Percentiles rank a stretch among this genome's conserved stretches.
phyloP scores from a whole-genome alignment of 164 flowering plant species.

The Sextonia rubra region DNA sequence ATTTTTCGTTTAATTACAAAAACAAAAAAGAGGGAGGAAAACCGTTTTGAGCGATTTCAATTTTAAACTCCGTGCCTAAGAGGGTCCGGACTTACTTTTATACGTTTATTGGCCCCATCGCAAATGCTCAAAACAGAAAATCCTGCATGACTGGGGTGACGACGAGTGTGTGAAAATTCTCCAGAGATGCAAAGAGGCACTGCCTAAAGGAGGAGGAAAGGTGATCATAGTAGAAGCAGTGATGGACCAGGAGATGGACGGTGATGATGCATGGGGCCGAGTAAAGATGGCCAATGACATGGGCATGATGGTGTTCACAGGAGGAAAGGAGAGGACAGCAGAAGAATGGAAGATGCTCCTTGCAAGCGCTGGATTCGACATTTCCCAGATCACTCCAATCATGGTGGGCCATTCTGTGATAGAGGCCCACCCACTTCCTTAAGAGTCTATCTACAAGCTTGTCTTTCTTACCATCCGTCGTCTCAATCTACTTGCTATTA shows the following conservation, averaged over 20 bases:
- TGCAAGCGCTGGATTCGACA: neutral
- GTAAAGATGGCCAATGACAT: conserved; percentile 7
- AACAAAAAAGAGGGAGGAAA: too few relatives aligned
- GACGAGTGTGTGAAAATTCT: conserved; percentile 3
- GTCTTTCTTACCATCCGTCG: too few relatives aligned
- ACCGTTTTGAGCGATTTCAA: too few relatives aligned
- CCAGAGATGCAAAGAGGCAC: conserved; percentile 6
- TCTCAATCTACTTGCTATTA: too few relatives aligned
- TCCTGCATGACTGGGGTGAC: neutral
- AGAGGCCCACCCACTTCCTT: neutral
- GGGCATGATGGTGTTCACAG: conserved; percentile 12
- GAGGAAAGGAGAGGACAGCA: conserved; percentile 11
- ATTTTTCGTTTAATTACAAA: too few relatives aligned
- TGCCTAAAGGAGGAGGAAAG: conserved; percentile 2
- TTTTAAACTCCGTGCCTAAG: too few relatives aligned
- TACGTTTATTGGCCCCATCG: too few relatives aligned
- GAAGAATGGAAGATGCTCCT: conserved; percentile 9
- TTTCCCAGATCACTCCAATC: neutral
- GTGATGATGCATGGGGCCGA: neutral
- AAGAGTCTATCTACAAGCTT: too few relatives aligned
- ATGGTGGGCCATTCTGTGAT: conserved; percentile 1
- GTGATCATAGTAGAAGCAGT: conserved; percentile 10
- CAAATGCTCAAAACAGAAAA: neutral
- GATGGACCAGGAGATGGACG: neutral
- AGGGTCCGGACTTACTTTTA: too few relatives aligned